Evolutionary conservation across 1,139 yeast genomes (phyloP), one percentile per base, ranked within the genome.

Genomic region (Candida sojae): DNA sequence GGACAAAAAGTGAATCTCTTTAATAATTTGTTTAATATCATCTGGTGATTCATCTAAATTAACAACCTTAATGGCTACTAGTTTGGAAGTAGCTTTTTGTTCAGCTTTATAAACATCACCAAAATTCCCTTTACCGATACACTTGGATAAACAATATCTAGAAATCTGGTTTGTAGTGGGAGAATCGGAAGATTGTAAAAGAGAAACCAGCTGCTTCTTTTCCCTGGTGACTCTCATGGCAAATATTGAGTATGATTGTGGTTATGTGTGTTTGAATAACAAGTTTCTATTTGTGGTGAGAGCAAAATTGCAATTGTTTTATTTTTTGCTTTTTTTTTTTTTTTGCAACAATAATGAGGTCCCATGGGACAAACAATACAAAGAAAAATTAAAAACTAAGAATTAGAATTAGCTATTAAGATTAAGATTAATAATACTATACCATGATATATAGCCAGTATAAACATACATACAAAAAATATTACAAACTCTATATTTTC

Each of bases 121-220:
- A 71, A 89, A 90, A 56, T 87, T 87, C 1, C 97, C 97, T 52
- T 80, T 75, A 0, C 97, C 97, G 35, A 88, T 81, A 58, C 91
- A 84, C 50, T 82, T 78, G 44, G 76, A 64, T 38, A 85, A 57
- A 7, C 66, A 64, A 58, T 75, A 83, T 39, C 47, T 49, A 9
- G 33, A 44, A 11, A 9, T 28, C 25, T 41, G 38, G 9, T 17
- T 17, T 2, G 31, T 28, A 11, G n/a, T 17, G 3, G 47, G 36
- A n/a, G 52, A 43, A 29, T 26, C 10, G 4, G 39, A 6, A 10
- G 47, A 33, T 4, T 17, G 25, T 12, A 5, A 5, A 8, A 8
- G 11, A 5, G 30, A 30, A 43, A 36, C 25, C 3, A 9, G 11
- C 7, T 25, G 39, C 26, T 32, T 43, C 29, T 30, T 30, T 3